Percentiles rank a stretch among this genome's conserved stretches.
Conservation (phyloP, 2,329 filamentous ascomycete species). For the Epichloe scottii region DNA sequence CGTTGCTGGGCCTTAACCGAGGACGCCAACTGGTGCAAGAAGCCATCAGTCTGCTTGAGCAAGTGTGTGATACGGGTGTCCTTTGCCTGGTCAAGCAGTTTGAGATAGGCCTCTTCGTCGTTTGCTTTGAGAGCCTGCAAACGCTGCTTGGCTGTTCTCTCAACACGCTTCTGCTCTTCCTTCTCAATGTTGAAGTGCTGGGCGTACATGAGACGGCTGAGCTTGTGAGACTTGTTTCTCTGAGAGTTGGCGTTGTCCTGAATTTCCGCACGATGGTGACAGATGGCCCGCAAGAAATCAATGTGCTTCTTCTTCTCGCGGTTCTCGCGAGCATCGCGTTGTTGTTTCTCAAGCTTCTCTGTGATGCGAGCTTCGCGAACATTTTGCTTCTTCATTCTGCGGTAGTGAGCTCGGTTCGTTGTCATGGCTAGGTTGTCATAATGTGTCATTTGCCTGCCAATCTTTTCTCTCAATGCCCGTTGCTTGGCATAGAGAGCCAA, state of each 20-base stretch:
- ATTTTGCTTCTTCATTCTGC: constrained; percentile 94
- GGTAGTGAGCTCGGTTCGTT: constrained; percentile 80
- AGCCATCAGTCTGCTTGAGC: constrained; percentile 92
- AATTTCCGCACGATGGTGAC: constrained; percentile 70
- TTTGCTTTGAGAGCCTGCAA: constrained; percentile 96
- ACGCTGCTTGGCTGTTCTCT: constrained; percentile 98
- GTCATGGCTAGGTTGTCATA: constrained; percentile 97
- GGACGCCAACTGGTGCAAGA: constrained; percentile 86
- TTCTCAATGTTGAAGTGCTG: constrained; percentile 97
- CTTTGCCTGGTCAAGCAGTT: constrained; percentile 94
- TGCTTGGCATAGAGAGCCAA: constrained; percentile 82
- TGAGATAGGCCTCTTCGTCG: constrained; percentile 98
- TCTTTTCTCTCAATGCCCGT: constrained; percentile 68
- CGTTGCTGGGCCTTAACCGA: constrained; percentile 93
- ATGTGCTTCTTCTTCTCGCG: constrained; percentile 96
- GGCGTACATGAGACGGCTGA: constrained; percentile 75
- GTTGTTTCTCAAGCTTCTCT: constrained; percentile 97
- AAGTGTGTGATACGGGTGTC: constrained; percentile 98
- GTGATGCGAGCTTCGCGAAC: constrained; percentile 92
- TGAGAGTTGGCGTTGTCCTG: constrained; percentile 53
- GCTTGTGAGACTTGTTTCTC: constrained; percentile 66
- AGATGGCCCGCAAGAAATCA: constrained; percentile 80
- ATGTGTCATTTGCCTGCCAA: constrained; percentile 85
- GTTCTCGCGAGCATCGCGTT: constrained; percentile 87
- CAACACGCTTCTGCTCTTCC: constrained; percentile 96